Conservation (phyloP, 805 yeast species). For the Lipomyces spencermartinsiae region DNA sequence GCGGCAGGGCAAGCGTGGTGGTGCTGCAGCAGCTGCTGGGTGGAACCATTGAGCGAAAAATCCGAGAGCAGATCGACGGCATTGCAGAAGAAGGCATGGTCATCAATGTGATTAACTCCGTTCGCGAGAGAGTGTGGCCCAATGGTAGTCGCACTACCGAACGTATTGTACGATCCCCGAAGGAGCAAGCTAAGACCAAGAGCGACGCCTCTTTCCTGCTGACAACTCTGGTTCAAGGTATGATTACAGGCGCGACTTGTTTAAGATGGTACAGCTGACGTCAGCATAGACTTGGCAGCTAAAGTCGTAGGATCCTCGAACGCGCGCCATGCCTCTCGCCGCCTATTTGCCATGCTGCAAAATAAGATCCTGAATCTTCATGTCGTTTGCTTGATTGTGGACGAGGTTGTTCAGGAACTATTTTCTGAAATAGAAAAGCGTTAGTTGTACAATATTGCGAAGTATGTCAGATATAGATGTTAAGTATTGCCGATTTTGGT, state of each 20-base stretch:
- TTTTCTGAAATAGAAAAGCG: conserved; percentile 30
- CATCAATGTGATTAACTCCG: conserved; percentile 47
- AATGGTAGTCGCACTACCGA: conserved; percentile 28
- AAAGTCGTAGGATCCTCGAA: conserved; percentile 74
- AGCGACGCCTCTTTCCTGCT: conserved; percentile 66
- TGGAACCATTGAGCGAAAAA: conserved; percentile 71
- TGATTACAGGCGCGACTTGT: background rate
- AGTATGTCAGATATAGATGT: background rate
- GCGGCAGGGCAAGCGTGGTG: conserved; percentile 83
- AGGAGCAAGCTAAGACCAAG: conserved; percentile 59
- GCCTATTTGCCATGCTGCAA: conserved; percentile 71
- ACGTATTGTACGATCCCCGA: conserved; percentile 43
- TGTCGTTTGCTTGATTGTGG: conserved; percentile 49
- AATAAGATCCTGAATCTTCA: conserved; percentile 73
- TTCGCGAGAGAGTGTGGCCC: conserved; percentile 47
- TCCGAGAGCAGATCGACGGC: conserved; percentile 54
- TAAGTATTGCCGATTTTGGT: background rate
- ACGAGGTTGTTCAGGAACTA: conserved; percentile 32
- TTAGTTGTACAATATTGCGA: background rate
- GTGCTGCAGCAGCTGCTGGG: conserved; percentile 86
- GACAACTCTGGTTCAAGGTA: conserved; percentile 56
- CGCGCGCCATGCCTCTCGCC: conserved; percentile 65
- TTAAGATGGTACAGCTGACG: background rate
- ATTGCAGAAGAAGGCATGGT: conserved; percentile 56
- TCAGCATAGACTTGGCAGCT: conserved; percentile 60